Base-by-base conservation (phyloP, 345 rosid species). In the Mangifera indica region DNA sequence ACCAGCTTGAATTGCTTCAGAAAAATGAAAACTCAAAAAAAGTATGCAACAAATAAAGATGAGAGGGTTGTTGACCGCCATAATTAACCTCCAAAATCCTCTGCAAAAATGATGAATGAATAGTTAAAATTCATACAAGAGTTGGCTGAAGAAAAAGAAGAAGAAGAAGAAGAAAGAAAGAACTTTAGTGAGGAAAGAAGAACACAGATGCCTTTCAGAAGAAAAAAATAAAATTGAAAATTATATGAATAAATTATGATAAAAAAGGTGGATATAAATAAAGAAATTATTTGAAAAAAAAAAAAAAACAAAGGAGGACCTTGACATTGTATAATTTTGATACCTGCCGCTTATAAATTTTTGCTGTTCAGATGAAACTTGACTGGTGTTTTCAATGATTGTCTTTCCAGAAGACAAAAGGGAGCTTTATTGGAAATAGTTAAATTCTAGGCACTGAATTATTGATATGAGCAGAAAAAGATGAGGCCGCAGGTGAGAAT, bases 1-100 rank as follows among this genome's bases (percentile, higher is more conserved):
- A 13, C 29, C 34, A 10, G 22, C 6, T 32, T 29, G 79, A 63
- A 63, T 76, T 25, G 74, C 77, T 62, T 53, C 63, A 12, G 34
- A 59, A 21, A 13, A 49, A 14, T 15, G 45, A 49, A 61, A 72
- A 14, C 53, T 54, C 6, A 49, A 3, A 6, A 75, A 5, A 67
- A 79, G 11, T 46, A 72, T 29, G 72, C 66, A 58, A 49, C 53
- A 3, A 15, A 18, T 13, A 49, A 49, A 49, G 53, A 49, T 12
- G 6, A 49, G n/a, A 37, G 6, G 42, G 42, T 7, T 37, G 42
- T 6, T 37, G 42, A 37, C 8, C 1, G 42, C 42, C 42, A 37
- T 37, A 37, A 37, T 37, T 37, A 37, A 37, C 42, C 42, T 37
- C 7, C 9, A 37, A 37, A 37, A 37, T 37, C 42, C 42, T 37